Evolutionary conservation across 768 basidiomycete species (phyloP).

Genomic region (Xerocomellus intermedius): DNA sequence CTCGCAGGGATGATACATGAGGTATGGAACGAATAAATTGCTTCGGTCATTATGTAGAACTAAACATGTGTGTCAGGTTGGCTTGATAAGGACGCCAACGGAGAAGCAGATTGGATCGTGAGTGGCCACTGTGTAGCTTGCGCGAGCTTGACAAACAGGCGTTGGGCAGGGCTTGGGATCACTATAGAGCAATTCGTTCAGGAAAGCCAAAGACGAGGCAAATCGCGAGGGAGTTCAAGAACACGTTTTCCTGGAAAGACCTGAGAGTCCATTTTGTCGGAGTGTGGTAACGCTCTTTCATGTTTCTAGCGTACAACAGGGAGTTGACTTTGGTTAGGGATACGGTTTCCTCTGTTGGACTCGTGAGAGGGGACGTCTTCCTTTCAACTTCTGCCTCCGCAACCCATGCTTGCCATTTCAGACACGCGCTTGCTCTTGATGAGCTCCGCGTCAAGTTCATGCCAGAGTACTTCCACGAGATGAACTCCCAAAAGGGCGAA

Average conservation of each 20-base stretch:
- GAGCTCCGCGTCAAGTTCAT: constrained; percentile 60
- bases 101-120: constrained; percentile 19
- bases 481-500: constrained; percentile 19
- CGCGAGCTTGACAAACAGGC: background rate
- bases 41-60: too few relatives aligned
- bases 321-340: too few relatives aligned
- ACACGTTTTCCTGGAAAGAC: constrained; percentile 32
- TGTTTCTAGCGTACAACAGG: too few relatives aligned
- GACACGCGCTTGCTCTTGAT: constrained; percentile 47
- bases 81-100: constrained; percentile 18
- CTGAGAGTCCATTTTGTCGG: constrained; percentile 1
- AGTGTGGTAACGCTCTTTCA: background rate
- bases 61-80: too few relatives aligned
- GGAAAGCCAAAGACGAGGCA: constrained; percentile 14
- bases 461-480: constrained; percentile 35
- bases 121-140: constrained; percentile 6
- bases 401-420: too few relatives aligned
- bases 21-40: too few relatives aligned
- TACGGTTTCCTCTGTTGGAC: too few relatives aligned
- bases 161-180: constrained; percentile 9
- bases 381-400: too few relatives aligned
- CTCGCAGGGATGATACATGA: too few relatives aligned
- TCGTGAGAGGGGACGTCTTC: too few relatives aligned
- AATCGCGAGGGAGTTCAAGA: constrained; percentile 36
- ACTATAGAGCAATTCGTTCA: constrained; percentile 9